Evolutionary conservation across 768 basidiomycete species (phyloP).

Genomic region (Mycena capillaripes): DNA sequence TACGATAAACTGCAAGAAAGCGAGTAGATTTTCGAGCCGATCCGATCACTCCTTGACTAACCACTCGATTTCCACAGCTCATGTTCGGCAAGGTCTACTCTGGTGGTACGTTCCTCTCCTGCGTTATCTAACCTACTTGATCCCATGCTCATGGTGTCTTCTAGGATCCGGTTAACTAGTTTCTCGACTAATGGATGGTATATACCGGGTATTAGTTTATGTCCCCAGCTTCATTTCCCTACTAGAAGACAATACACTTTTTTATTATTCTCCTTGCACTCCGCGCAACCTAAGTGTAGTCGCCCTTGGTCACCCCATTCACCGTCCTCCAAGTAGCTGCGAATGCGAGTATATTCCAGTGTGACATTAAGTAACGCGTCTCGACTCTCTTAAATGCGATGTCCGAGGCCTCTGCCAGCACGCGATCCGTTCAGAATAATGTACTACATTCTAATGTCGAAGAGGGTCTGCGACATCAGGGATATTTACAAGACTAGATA

Average conservation of each 20-base stretch:
- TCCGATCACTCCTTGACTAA: too few species aligned
- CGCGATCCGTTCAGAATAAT: too few species aligned
- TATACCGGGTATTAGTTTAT: conserved; percentile 18
- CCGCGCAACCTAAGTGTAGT: neutral
- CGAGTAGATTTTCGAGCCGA: conserved; percentile 54
- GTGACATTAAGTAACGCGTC: neutral
- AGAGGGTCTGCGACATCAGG: neutral
- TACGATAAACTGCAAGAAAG: conserved; percentile 99
- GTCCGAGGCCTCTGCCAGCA: neutral
- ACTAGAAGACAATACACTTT: conserved; percentile 29
- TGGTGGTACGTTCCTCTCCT: conserved; percentile 71
- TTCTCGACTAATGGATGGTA: conserved; percentile 26
- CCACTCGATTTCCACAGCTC: conserved; percentile 16
- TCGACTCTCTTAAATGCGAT: conserved; percentile 26
- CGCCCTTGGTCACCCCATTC: too few species aligned
- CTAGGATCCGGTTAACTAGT: conserved; percentile 62
- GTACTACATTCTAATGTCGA: conserved; percentile 5
- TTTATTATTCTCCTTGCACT: conserved; percentile 5
- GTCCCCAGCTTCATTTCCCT: neutral
- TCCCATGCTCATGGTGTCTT: conserved; percentile 3
- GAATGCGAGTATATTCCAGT: too few species aligned
- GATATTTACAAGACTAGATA: conserved; percentile 25
- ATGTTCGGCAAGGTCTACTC: conserved; percentile 99
- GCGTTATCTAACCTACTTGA: neutral
- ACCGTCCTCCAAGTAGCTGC: too few species aligned